Percentiles rank a stretch among this genome's conserved stretches.
Evolutionary conservation across 352 stramenopile genomes (phyloP).

Genomic region (Phytopythium vexans): DNA sequence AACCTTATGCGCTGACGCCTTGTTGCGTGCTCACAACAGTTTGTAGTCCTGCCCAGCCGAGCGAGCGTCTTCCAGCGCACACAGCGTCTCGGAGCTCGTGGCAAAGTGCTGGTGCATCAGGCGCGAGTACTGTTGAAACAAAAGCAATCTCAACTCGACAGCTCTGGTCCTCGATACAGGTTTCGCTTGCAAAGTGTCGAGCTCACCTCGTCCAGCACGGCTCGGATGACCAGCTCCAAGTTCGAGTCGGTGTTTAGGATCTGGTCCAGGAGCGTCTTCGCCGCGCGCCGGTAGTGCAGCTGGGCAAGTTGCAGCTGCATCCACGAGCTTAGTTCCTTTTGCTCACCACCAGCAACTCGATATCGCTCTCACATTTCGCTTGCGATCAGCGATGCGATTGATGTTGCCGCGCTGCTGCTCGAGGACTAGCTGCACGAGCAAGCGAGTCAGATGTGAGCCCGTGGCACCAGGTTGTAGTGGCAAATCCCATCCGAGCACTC

Average conservation of each 20-base stretch:
- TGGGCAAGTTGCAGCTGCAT: constrained; percentile 28
- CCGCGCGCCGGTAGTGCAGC: constrained; percentile 25
- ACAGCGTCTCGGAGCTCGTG: constrained; percentile 4
- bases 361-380: constrained; percentile 40
- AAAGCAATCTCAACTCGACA: too few relatives aligned
- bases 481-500: neutral
- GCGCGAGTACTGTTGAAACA: constrained; percentile 1
- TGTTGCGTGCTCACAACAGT: too few relatives aligned
- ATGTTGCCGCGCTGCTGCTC: constrained; percentile 60
- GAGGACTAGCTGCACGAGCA: constrained; percentile 28
- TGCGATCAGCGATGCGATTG: constrained; percentile 53
- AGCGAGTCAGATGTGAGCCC: neutral
- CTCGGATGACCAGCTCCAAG: constrained; percentile 1
- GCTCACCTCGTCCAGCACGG: constrained; percentile 3
- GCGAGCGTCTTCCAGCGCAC: neutral
- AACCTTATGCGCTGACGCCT: too few relatives aligned
- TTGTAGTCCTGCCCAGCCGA: too few relatives aligned
- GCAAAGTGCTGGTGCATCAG: constrained; percentile 6
- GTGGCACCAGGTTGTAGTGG: neutral
- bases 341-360: neutral
- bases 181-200: too few relatives aligned
- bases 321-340: neutral
- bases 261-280: constrained; percentile 20
- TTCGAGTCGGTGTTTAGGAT: constrained; percentile 8
- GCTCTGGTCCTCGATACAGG: too few relatives aligned